Evolutionary conservation across 306 rosid genomes (phyloP).

Genomic region (Sphenostylis stenocarpa): DNA sequence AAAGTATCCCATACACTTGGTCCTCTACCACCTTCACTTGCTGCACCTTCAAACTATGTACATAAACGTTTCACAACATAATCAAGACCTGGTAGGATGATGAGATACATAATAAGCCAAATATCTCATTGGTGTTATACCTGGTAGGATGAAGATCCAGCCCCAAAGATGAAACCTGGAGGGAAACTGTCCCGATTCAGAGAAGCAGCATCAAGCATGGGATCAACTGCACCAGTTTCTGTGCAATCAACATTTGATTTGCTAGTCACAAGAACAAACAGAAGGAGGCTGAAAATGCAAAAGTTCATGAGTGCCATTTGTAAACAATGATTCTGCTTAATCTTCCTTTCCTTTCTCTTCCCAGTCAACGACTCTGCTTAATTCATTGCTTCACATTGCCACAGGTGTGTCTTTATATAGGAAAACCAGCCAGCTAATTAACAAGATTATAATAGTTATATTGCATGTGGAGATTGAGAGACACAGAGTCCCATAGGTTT

Average conservation of each 20-base stretch:
- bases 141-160: conserved; percentile 45
- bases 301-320: conserved; percentile 23
- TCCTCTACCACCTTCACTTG: conserved; percentile 49
- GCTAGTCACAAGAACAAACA: neutral
- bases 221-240: neutral
- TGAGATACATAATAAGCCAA: neutral
- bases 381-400: neutral
- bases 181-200: conserved; percentile 50
- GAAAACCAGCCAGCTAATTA: neutral
- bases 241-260: neutral
- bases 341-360: neutral
- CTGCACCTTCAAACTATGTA: conserved; percentile 65
- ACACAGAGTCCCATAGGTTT: neutral
- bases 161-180: conserved; percentile 28
- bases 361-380: neutral
- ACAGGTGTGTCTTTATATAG: neutral
- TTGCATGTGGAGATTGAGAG: neutral
- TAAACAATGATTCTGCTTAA: neutral
- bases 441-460: neutral
- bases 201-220: conserved; percentile 7
- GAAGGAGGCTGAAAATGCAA: neutral
- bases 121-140: neutral
- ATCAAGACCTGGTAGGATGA: neutral
- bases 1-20: conserved; percentile 65
- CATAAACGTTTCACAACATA: neutral